Conservation (phyloP, 1,284 basidiomycete species). For the Cronartium quercuum region DNA sequence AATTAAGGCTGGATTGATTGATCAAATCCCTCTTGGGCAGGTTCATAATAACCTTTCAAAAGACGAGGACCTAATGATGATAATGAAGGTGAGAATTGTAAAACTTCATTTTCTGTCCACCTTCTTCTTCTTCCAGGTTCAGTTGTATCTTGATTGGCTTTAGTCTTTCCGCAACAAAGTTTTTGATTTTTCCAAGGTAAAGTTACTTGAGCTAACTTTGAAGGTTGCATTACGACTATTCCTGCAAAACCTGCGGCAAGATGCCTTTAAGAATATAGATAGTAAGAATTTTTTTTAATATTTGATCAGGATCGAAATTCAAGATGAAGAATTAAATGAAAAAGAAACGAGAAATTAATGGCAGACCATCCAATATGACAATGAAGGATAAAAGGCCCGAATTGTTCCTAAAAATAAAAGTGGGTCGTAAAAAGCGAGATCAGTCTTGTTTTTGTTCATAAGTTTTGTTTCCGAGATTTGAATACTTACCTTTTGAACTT, state of each 20-base stretch:
- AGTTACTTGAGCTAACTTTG: slow-evolving; percentile 40
- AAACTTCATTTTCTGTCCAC: slow-evolving; percentile 41
- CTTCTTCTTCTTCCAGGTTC: slow-evolving; percentile 14
- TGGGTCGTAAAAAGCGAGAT: too few relatives aligned
- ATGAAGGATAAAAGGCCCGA: slow-evolving; percentile 40
- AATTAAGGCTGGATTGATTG: too few relatives aligned
- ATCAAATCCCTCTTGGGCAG: too few relatives aligned
- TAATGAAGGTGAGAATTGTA: slow-evolving; percentile 43
- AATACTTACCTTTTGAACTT: slow-evolving; percentile 7
- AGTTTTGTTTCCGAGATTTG: too few relatives aligned
- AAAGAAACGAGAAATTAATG: too few relatives aligned
- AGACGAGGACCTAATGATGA: slow-evolving; percentile 43
- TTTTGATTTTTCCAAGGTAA: slow-evolving; percentile 42
- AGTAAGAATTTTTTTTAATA: too few relatives aligned
- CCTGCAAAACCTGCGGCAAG: slow-evolving; percentile 44
- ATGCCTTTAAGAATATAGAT: too few relatives aligned
- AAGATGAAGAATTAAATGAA: too few relatives aligned
- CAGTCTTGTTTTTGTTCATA: too few relatives aligned
- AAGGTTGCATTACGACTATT: slow-evolving; percentile 45
- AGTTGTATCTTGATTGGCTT: slow-evolving; percentile 19
- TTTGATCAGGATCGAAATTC: too few relatives aligned
- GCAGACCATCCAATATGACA: slow-evolving; percentile 46
- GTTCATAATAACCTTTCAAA: background rate
- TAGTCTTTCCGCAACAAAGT: slow-evolving; percentile 39
- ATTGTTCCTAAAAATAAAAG: background rate